Percentiles rank a stretch among this genome's conserved stretches.
Conservation (phyloP, 2,329 filamentous ascomycete species). For the Fusarium secorum region DNA sequence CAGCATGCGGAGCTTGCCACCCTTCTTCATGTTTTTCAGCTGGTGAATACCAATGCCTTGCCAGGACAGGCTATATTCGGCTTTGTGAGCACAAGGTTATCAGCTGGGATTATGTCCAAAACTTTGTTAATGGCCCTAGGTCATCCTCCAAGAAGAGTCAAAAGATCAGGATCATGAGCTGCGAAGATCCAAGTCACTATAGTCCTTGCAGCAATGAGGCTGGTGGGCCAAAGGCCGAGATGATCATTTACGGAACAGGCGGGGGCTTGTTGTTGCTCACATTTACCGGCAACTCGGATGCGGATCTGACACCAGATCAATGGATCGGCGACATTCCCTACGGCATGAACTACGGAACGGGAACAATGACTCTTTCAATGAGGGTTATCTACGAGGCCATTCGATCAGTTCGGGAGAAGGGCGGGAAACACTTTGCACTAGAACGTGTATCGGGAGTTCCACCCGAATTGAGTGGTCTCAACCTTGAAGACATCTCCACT, state of each 20-base stretch:
- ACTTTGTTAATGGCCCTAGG: neutral
- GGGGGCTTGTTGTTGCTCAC: neutral
- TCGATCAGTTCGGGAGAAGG: neutral
- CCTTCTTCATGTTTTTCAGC: neutral
- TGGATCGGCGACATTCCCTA: neutral
- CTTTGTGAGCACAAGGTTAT: neutral
- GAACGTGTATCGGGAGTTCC: neutral
- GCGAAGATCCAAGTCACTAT: neutral
- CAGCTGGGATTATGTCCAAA: neutral
- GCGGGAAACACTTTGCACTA: neutral
- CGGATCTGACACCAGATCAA: neutral
- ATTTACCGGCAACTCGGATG: neutral
- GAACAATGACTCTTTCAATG: neutral
- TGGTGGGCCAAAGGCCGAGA: neutral
- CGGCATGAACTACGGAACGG: neutral
- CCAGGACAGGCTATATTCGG: neutral
- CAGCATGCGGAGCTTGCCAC: neutral
- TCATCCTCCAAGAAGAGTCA: neutral
- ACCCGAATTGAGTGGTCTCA: fast-evolving
- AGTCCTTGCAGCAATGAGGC: neutral
- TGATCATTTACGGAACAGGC: neutral
- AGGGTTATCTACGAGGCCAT: fast-evolving
- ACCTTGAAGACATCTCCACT: neutral
- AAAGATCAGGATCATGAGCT: neutral
- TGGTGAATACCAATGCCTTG: fast-evolving